Base-by-base conservation (phyloP, 371 early-diverging fungal species). In the Blakeslea trispora region DNA sequence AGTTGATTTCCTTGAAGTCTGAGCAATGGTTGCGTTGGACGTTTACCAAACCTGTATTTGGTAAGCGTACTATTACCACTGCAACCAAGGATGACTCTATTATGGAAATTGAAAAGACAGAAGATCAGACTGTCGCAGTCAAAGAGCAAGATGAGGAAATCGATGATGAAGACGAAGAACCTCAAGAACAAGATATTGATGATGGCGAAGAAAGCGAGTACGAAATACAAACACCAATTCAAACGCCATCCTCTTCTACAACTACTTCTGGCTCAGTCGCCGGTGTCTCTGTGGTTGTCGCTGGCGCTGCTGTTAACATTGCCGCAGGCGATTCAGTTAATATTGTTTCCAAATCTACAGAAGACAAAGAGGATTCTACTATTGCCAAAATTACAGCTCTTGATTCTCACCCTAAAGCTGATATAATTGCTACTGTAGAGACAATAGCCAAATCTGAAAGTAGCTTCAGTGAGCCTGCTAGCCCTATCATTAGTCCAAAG, bases 41-140 rank as follows among this genome's bases (percentile, higher is more conserved):
- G 8, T 72, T 77, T 61, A 68, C 71, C 18, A 64, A 61, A 17
- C 78, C 78, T 48, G 53, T 72, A 14, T 77, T 72, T 39, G 68
- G 74, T 39, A 68, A 54, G 46, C 58, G 62, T 21, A 24, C 44
- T 19, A 24, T 44, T 19, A 21, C 46, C 32, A 18, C 52, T 1
- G 21, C 41, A 24, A 50, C 59, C 14, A 45, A 55, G 14, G 35
- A 49, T 15, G 57, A 45, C n/a, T 35, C 49, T 22, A 34, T 40
- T 3, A 52, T 64, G 52, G 61, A 50, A 21, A 59, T 66, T 52
- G 59, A 73, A 42, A 61, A 63, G 10, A 48, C 46, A 22, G 71
- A 76, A 32, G 71, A 73, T 6, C 48, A 65, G 11, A 15, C 59
- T 14, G 32, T 73, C 10, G 53, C 17, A 37, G 53, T 77, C 43